Percentiles rank a stretch among this genome's conserved stretches.
Conservation (phyloP, 2,329 filamentous ascomycete species). For the Nothopassalora personata region DNA sequence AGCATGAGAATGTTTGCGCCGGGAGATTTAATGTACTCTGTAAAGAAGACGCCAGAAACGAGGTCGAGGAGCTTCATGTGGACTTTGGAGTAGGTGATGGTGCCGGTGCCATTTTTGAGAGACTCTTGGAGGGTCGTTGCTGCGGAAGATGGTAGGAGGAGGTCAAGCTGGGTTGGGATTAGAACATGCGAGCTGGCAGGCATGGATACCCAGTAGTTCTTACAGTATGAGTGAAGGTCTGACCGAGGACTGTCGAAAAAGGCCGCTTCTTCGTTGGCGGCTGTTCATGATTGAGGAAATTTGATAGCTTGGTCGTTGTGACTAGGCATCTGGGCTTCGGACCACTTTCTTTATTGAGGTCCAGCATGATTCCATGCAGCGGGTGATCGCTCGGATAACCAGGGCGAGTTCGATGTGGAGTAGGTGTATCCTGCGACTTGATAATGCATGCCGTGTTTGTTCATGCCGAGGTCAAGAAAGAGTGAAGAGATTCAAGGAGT, state of each 20-base stretch:
- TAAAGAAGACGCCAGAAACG: constrained; percentile 70
- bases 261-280: constrained; percentile 68
- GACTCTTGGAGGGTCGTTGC: constrained; percentile 9
- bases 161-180: constrained; percentile 49
- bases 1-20: constrained; percentile 46
- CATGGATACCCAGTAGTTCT: neutral
- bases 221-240: constrained; percentile 64
- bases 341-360: constrained; percentile 8
- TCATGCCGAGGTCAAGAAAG: no score
- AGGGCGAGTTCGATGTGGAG: no score
- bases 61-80: constrained; percentile 68
- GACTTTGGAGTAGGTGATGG: constrained; percentile 58
- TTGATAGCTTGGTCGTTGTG: constrained; percentile 60
- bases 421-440: no score
- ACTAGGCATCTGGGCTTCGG: constrained; percentile 61
- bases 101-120: constrained; percentile 22
- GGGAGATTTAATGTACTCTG: constrained; percentile 66
- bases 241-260: constrained; percentile 62
- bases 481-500: no score
- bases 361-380: constrained; percentile 7
- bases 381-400: no score
- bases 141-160: constrained; percentile 57
- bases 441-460: no score
- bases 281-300: constrained; percentile 65
- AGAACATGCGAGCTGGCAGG: neutral